Conservation (phyloP, 2,329 filamentous ascomycete genomes). For the Coniochaeta sp. region DNA sequence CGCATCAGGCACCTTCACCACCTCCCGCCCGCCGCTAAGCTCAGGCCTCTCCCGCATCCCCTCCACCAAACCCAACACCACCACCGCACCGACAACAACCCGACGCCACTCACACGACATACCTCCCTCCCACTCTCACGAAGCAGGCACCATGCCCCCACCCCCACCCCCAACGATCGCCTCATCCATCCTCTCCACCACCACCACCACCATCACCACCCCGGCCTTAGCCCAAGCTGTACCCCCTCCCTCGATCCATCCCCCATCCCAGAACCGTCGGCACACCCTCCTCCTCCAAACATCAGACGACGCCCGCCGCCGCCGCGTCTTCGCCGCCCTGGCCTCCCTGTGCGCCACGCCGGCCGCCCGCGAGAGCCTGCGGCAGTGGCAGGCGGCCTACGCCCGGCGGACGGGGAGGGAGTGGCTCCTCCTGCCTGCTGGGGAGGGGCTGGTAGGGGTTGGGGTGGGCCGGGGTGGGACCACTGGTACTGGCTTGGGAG, state of each 20-base stretch:
- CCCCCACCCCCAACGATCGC: neutral
- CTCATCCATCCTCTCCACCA: constrained; percentile 14
- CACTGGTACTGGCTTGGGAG: too few species aligned
- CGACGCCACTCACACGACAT: neutral
- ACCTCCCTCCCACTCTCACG: neutral
- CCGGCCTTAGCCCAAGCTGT: too few species aligned
- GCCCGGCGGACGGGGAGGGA: constrained; percentile 31
- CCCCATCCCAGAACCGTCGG: constrained; percentile 17
- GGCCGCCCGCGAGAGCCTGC: constrained; percentile 40
- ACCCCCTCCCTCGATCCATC: neutral
- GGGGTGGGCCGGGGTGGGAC: too few species aligned
- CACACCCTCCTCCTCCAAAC: constrained; percentile 7
- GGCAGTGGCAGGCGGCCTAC: constrained; percentile 40
- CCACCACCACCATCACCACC: constrained; percentile 23
- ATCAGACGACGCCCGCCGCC: constrained; percentile 33
- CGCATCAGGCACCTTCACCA: constrained; percentile 3
- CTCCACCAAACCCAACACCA: neutral
- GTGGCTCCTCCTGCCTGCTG: constrained; percentile 32
- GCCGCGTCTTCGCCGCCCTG: constrained; percentile 38
- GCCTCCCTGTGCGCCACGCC: constrained; percentile 36
- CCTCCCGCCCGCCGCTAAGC: neutral
- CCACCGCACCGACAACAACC: neutral
- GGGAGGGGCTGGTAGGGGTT: constrained; percentile 20
- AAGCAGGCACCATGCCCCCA: neutral
- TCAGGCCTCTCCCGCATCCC: neutral